Evolutionary conservation across 2,329 filamentous ascomycete genomes (phyloP), one percentile per base, ranked within the genome.

Genomic region (Penicillium sp.): DNA sequence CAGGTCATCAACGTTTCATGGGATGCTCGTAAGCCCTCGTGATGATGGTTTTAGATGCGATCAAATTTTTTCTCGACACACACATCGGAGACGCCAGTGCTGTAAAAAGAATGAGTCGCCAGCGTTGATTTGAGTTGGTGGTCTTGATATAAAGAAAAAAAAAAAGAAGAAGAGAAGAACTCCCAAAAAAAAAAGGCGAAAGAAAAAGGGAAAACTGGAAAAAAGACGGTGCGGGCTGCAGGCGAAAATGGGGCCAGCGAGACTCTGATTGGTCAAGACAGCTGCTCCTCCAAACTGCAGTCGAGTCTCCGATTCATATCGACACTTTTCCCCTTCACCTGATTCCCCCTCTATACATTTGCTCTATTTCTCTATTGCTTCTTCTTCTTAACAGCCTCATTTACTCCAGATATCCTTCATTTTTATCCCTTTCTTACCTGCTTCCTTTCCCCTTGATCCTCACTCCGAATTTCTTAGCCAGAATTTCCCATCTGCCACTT

Each of bases 31-130:
- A 56, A 70, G 68, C 67, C 69, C 69, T 88, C 84, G 80, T 82
- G 79, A 82, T 79, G 78, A 87, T 84, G 84, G 84, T 88, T 88
- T 88, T 88, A 84, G 75, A 84, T 81, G 79, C 79, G 83, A 70
- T 68, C 29, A 71, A 71, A 64, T 77, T 44, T 75, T 64, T 72
- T 88, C 84, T 87, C 73, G 84, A 85, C 84, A 72, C 76, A 79
- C 79, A 70, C 78, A 79, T 80, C 80, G 80, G 80, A 85, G 75
- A 84, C 80, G 77, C 75, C 81, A 84, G 79, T 75, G 76, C 77
- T 80, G 77, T 82, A 61, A 73, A 45, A 66, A 62, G 65, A 60
- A 53, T 56, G 56, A 64, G 76, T 75, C 77, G 75, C 78, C 79
- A 80, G 75, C 78, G 79, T 82, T 82, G 79, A 84, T 85, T 85